Base-by-base conservation (phyloP, 106 monocot genomes). In the Dendrobium nobile region DNA sequence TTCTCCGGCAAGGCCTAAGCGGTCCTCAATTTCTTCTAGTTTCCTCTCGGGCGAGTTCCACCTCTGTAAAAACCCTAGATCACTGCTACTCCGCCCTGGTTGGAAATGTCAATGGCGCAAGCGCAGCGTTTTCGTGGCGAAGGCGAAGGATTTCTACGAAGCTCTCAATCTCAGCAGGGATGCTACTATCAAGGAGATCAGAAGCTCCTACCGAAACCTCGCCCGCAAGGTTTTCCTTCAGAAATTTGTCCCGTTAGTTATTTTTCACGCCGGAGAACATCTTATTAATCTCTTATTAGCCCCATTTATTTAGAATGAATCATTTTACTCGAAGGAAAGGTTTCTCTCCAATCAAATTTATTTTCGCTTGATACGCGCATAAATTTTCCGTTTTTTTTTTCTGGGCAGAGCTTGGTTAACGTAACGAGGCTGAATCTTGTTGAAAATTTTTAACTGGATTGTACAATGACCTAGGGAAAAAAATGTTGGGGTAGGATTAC, bases 121-220 rank as follows among this genome's bases (percentile, higher is more conserved):
- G n/a, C 44, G 77, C 54, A 41, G 47, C 33, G n/a, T 31, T 40
- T 48, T 73, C 61, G 68, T 13, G 73, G 85, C 80, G 43, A 85
- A 55, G 72, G 79, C 31, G 41, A 73, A 56, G 86, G 88, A 92
- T 79, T 84, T 85, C 80, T 92, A 92, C 72, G 83, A 51, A 16
- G 83, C 81, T 43, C 91, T 92, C 44, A 89, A 89, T 59, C 55
- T 92, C 72, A 82, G 74, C 70, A 83, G 89, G 75, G 79, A 85
- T 79, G 89, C 91, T 22, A 87, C 85, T 13, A 76, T 92, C 2
- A 87, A 89, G 85, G 91, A 92, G 89, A 85, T 92, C 85, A 92
- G 89, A 83, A 75, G 65, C 20, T 72, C 91, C 22, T 92, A 92
- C 77, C 81, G 89, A 67, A 87, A 47, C 64, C 91, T 92, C 43